A percentile compares a stretch with the other conserved stretches of the same genome.
Evolutionary conservation across 306 rosid species (phyloP).

Genomic region (Rosa lucieae): DNA sequence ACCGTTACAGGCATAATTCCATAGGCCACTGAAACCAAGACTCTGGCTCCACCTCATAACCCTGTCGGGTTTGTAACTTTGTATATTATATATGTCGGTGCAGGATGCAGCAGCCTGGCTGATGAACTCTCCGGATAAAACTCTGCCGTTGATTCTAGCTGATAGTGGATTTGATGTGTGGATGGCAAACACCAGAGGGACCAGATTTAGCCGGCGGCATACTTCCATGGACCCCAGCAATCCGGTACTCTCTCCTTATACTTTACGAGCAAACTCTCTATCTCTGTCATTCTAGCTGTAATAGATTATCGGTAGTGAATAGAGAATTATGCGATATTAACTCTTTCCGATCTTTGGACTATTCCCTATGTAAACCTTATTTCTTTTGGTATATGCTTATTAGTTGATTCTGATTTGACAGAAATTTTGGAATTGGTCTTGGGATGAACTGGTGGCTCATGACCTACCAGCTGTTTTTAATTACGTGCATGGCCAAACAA

Average conservation of each 20-base stretch:
- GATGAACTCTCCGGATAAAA: constrained; percentile 62
- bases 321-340: not conserved
- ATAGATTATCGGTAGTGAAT: not conserved
- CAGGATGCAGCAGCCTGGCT: constrained; percentile 88
- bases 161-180: constrained; percentile 85
- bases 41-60: not conserved
- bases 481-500: constrained; percentile 56
- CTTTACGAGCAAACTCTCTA: not conserved
- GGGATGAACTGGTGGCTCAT: constrained; percentile 68
- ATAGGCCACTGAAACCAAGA: not conserved
- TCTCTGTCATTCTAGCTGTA: not conserved
- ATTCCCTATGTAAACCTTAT: too few species aligned
- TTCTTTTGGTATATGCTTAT: not conserved
- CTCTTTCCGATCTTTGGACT: too few species aligned
- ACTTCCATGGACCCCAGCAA: constrained; percentile 41
- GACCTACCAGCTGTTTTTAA: constrained; percentile 86
- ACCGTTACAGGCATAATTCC: constrained; percentile 23
- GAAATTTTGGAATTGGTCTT: constrained; percentile 86
- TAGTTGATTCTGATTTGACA: constrained; percentile 26
- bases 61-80: not conserved
- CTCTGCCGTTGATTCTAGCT: constrained; percentile 76
- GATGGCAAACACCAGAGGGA: constrained; percentile 87
- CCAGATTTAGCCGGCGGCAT: constrained; percentile 70
- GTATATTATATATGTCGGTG: not conserved
- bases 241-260: constrained; percentile 19